Base-by-base conservation (phyloP, 257 asterid species). In the Gentiana dahurica region DNA sequence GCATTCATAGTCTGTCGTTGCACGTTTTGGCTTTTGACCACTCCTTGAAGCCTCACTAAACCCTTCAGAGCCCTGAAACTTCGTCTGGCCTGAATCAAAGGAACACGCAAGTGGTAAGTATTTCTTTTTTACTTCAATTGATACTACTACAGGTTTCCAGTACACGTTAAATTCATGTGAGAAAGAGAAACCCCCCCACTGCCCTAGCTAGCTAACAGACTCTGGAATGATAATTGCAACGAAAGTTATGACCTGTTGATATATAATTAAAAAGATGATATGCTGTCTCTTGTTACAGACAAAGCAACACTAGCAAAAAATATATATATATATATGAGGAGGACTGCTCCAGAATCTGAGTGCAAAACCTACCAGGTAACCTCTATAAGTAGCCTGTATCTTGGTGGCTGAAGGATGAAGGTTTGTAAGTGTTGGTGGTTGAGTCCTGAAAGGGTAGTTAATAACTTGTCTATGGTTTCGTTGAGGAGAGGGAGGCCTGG, bases 31-130 rank as follows among this genome's bases (percentile, higher is more conserved):
- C 98, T 82, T 64, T 84, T 79, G 41, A 91, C 77, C 61, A 91
- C 86, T 63, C 86, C 94, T 80, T 87, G 98, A 67, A 91, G 98
- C 82, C 98, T 85, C 72, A 87, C 85, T 58, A 91, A 70, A 49
- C 96, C 97, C 73, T 79, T 85, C 79, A 85, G 68, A 44, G 95
- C 89, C 76, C 95, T 60, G 65, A 79, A 91, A 65, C 77, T 87
- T 59, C 82, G 77, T 77, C 97, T 78, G 12, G 93, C 95, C 98
- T 91, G 64, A 53, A 58, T 49, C 59, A 15, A 33, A 45, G 38
- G 47, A 57, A 24, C 33, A 24, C 24, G 6, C 9, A 41, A 41
- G 46, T 41, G 46, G 46, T 41, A 4, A 41, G 46, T 5, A 41
- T 41, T 41, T 47, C 41, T 3, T 24, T 12, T 13, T 13, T 13